A percentile compares a stretch with the other conserved stretches of the same genome.
Conservation (phyloP, 371 early-diverging fungal species). For the Mortierella sp. region DNA sequence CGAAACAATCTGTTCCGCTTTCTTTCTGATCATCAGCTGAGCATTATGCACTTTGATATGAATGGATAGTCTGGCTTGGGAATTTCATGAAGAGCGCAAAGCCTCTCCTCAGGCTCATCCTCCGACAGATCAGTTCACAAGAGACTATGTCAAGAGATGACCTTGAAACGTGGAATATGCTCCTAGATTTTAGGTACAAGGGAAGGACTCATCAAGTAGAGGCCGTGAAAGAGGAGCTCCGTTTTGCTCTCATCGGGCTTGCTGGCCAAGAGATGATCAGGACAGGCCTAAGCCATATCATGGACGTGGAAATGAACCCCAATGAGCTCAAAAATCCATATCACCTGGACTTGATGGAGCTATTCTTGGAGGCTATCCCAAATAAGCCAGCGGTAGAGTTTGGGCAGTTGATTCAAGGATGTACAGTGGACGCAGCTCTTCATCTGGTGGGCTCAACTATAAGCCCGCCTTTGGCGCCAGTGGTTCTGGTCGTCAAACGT, state of each 20-base stretch:
- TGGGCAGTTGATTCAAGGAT: constrained; percentile 48
- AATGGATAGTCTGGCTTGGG: constrained; percentile 46
- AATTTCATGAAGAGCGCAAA: constrained; percentile 44
- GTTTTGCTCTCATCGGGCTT: constrained; percentile 31
- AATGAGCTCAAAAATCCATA: constrained; percentile 49
- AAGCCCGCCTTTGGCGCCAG: constrained; percentile 39
- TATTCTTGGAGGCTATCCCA: constrained; percentile 41
- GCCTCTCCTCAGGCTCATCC: constrained; percentile 38
- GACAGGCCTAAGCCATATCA: constrained; percentile 46
- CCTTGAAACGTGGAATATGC: constrained; percentile 46
- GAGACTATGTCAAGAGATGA: constrained; percentile 28
- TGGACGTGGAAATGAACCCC: constrained; percentile 49
- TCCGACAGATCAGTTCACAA: constrained; percentile 43
- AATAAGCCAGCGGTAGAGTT: constrained; percentile 48
- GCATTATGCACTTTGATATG: not conserved
- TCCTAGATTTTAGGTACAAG: constrained; percentile 51
- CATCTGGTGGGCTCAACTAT: constrained; percentile 19
- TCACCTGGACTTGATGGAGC: constrained; percentile 53
- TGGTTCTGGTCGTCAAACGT: constrained; percentile 44
- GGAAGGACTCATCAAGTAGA: constrained; percentile 49
- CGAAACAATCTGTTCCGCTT: not conserved
- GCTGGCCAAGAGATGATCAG: constrained; percentile 41
- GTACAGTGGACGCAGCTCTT: constrained; percentile 35
- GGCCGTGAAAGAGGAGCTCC: constrained; percentile 53
- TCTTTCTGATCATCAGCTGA: not conserved